phyloP scores from a whole-genome alignment of 768 basidiomycete species.

The Kwoniella sp. region DNA sequence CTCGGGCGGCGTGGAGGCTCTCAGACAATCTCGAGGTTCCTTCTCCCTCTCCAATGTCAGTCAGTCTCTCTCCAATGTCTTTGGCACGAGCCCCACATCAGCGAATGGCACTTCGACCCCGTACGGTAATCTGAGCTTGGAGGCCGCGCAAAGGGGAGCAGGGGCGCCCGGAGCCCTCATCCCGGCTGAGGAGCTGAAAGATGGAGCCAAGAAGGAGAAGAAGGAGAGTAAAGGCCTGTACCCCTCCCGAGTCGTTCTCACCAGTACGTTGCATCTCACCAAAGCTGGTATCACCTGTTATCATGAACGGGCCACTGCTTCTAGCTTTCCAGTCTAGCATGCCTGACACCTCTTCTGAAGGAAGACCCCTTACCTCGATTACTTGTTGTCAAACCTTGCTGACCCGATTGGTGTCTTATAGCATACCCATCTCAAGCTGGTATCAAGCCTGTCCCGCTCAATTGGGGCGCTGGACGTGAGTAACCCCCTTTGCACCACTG shows the following conservation, averaged over 20 bases:
- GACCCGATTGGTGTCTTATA: slow-evolving; percentile 33
- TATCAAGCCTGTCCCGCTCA: slow-evolving; percentile 73
- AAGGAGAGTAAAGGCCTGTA: slow-evolving; percentile 25
- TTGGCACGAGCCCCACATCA: background rate
- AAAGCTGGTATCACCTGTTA: too few species aligned
- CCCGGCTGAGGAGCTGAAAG: slow-evolving; percentile 15
- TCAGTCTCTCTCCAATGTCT: background rate
- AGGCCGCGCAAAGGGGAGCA: slow-evolving; percentile 26
- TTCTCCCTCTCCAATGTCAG: slow-evolving; percentile 7
- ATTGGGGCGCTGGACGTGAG: slow-evolving; percentile 70
- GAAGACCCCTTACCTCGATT: too few species aligned
- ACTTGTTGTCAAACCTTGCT: too few species aligned
- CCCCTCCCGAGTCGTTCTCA: slow-evolving; percentile 28
- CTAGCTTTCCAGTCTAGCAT: background rate
- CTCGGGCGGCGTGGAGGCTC: slow-evolving; percentile 32
- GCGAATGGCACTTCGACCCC: slow-evolving; percentile 29
- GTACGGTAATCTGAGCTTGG: slow-evolving; percentile 38
- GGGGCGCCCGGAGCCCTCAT: slow-evolving; percentile 31
- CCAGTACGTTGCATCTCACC: slow-evolving; percentile 24
- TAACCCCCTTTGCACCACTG: background rate
- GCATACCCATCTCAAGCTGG: slow-evolving; percentile 92
- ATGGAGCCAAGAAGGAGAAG: slow-evolving; percentile 19
- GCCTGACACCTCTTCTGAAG: too few species aligned
- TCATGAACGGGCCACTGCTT: too few species aligned
- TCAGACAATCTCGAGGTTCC: slow-evolving; percentile 18